These are phyloP conservation scores for Aspergillus ibericus DNA, from an alignment of 2,329 filamentous ascomycete genomes.

Conservation along the genomic window DNA sequence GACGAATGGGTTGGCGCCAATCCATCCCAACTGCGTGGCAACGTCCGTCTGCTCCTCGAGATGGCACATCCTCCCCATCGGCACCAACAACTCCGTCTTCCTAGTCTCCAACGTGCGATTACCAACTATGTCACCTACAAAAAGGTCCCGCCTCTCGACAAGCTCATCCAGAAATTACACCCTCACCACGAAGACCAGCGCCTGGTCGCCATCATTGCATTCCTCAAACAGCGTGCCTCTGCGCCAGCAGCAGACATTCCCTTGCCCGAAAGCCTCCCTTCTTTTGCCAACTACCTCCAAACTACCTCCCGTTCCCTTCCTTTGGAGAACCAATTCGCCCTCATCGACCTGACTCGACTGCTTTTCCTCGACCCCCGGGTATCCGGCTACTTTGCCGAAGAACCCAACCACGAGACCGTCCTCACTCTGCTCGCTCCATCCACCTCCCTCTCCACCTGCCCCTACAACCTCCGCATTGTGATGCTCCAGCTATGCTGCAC, in stretches of 20 bases:
- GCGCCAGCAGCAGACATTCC: conserved; percentile 64
- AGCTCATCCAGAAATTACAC: conserved; percentile 78
- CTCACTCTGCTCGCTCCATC: conserved; percentile 56
- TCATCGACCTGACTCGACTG: conserved; percentile 81
- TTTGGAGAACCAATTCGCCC: conserved; percentile 68
- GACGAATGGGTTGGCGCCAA: conserved; percentile 81
- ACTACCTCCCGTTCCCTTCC: conserved; percentile 58
- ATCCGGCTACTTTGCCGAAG: conserved; percentile 79
- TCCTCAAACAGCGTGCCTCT: conserved; percentile 59
- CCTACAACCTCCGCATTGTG: conserved; percentile 78
- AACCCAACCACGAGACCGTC: conserved; percentile 60
- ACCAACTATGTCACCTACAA: conserved; percentile 70
- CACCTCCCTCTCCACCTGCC: conserved; percentile 54
- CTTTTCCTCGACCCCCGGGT: conserved; percentile 75
- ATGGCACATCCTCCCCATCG: conserved; percentile 75
- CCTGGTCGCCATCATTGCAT: conserved; percentile 66
- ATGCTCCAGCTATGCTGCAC: conserved; percentile 83
- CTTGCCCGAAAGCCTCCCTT: conserved; percentile 68
- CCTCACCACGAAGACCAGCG: conserved; percentile 56
- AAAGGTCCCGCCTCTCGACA: conserved; percentile 79
- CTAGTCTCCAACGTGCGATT: conserved; percentile 65
- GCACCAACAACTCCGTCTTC: conserved; percentile 70
- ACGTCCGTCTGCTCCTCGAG: conserved; percentile 70
- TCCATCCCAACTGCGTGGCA: conserved; percentile 64
- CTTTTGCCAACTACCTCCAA: conserved; percentile 63